phyloP scores from a whole-genome alignment of 257 asterid species.

The Solanum phureja region DNA sequence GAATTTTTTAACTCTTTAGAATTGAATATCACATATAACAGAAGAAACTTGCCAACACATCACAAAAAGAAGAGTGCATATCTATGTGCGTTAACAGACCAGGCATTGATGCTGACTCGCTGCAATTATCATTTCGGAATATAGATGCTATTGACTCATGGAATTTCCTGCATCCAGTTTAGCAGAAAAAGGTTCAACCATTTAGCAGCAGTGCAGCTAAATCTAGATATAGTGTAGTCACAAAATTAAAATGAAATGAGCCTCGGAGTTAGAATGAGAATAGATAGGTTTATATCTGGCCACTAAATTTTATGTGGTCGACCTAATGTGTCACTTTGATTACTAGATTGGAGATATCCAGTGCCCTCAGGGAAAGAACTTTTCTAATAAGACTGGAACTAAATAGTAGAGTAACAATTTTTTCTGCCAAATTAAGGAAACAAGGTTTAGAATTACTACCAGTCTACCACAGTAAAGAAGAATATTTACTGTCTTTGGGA shows the following conservation, averaged over 20 bases:
- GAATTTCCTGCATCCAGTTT: slow-evolving; percentile 44
- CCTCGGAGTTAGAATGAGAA: not conserved
- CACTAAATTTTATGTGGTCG: not conserved
- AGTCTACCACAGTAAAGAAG: not conserved
- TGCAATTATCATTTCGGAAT: slow-evolving; percentile 17
- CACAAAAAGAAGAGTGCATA: not conserved
- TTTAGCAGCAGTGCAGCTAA: not conserved
- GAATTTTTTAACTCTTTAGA: not conserved
- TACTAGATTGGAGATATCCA: not conserved
- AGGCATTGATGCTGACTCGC: slow-evolving; percentile 13
- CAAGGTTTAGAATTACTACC: not conserved
- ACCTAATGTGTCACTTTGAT: not conserved
- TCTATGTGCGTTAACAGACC: slow-evolving; percentile 24
- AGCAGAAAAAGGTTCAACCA: not conserved
- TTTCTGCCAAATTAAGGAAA: not conserved
- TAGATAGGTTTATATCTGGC: not conserved
- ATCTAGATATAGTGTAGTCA: not conserved
- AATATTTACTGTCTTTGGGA: not conserved
- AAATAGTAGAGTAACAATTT: not conserved
- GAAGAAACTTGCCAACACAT: not conserved
- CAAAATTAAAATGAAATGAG: not conserved
- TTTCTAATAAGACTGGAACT: not conserved
- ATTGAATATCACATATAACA: not conserved
- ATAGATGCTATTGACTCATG: slow-evolving; percentile 29
- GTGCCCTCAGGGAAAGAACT: not conserved